Percentiles rank a stretch among this genome's conserved stretches.
Evolutionary conservation across 306 rosid species (phyloP).

Genomic region (Corylus avellana): DNA sequence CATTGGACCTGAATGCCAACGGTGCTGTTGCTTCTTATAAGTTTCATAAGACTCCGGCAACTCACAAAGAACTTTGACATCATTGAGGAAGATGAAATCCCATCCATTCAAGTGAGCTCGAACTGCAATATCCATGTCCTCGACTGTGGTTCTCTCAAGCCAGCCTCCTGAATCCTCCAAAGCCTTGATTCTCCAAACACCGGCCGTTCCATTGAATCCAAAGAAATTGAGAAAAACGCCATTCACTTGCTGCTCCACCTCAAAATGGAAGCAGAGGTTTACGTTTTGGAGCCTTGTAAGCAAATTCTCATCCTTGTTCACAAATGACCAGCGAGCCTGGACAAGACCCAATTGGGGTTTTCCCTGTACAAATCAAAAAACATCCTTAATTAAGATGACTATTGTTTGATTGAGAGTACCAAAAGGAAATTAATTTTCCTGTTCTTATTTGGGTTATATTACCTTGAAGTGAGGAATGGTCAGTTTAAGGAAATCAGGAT

Average conservation of each 20-base stretch:
- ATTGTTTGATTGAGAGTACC: slow-evolving; percentile 5
- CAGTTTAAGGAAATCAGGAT: slow-evolving; percentile 83
- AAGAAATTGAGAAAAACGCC: slow-evolving; percentile 87
- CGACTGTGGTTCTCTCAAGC: slow-evolving; percentile 97
- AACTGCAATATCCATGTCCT: slow-evolving; percentile 97
- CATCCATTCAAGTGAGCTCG: slow-evolving; percentile 95
- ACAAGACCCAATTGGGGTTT: slow-evolving; percentile 91
- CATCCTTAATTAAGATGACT: slow-evolving; percentile 19
- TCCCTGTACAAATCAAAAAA: slow-evolving; percentile 54
- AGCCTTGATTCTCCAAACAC: slow-evolving; percentile 95
- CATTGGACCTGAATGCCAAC: slow-evolving; percentile 99
- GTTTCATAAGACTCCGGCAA: slow-evolving; percentile 96
- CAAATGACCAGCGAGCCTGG: slow-evolving; percentile 94
- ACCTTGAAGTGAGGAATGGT: slow-evolving; percentile 94
- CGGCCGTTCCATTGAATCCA: slow-evolving; percentile 98
- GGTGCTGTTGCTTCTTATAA: slow-evolving; percentile 95
- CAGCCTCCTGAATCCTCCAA: slow-evolving; percentile 98
- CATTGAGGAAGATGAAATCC: slow-evolving; percentile 91
- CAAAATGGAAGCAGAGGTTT: slow-evolving; percentile 97
- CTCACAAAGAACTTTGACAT: slow-evolving; percentile 90
- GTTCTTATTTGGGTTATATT: neutral
- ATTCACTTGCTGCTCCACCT: slow-evolving; percentile 98
- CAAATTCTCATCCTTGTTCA: slow-evolving; percentile 93
- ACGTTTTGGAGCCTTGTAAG: slow-evolving; percentile 93
- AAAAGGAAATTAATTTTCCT: neutral